These are phyloP conservation scores for Ceratobasidium sp. DNA, from an alignment of 1,284 basidiomycete species.

Conservation along the genomic window DNA sequence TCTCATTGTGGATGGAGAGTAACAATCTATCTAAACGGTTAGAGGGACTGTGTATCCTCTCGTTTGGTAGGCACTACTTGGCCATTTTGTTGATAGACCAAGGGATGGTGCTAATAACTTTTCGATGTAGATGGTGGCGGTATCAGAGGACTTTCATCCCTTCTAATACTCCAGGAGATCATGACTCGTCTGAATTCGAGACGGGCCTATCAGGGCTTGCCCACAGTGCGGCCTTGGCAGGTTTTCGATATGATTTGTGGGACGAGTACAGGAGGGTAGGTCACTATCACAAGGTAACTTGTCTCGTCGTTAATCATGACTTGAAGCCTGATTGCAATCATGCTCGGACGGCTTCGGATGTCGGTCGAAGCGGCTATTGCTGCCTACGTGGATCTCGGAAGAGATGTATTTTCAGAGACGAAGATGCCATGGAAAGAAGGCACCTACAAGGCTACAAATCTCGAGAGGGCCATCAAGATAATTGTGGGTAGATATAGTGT, in stretches of 20 bases:
- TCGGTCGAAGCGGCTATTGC: neutral
- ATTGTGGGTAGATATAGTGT: slow-evolving; percentile 6
- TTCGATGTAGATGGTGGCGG: slow-evolving; percentile 20
- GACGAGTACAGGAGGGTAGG: slow-evolving; percentile 47
- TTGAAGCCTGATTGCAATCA: slow-evolving; percentile 55
- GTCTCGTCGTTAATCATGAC: neutral
- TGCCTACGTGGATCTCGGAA: neutral
- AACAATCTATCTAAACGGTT: no score
- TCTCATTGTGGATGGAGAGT: no score
- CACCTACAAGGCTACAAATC: slow-evolving; percentile 1
- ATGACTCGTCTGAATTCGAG: slow-evolving; percentile 2
- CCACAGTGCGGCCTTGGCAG: neutral
- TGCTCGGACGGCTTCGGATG: slow-evolving; percentile 56
- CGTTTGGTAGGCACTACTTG: neutral
- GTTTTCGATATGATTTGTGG: slow-evolving; percentile 44
- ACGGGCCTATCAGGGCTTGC: neutral
- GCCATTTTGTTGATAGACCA: neutral
- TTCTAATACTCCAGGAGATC: slow-evolving; percentile 26
- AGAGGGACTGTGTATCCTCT: neutral
- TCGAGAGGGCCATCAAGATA: slow-evolving; percentile 21
- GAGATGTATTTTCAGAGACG: slow-evolving; percentile 11
- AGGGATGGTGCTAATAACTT: neutral
- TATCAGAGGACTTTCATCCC: slow-evolving; percentile 25
- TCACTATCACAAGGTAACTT: neutral
- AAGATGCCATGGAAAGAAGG: slow-evolving; percentile 26